A percentile compares a stretch with the other conserved stretches of the same genome.
Evolutionary conservation across 2,329 filamentous ascomycete species (phyloP).

Genomic region (Microascus cirrosus): DNA sequence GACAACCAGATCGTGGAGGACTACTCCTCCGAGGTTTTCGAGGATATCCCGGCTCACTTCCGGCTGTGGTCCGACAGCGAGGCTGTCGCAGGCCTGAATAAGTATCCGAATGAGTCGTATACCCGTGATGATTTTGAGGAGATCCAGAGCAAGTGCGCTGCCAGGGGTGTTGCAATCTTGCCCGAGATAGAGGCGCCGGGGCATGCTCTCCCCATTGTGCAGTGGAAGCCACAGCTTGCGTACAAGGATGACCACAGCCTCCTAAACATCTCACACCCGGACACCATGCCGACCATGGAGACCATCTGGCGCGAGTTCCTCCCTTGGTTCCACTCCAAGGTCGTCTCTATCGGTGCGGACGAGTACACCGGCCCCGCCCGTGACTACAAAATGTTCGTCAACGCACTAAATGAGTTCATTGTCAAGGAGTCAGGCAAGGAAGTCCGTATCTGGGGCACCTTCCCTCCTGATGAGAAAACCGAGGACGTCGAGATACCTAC

Average conservation of each 20-base stretch:
- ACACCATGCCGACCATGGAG: conserved; percentile 37
- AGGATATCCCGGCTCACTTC: conserved; percentile 43
- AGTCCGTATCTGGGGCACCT: conserved; percentile 42
- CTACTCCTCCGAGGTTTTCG: conserved; percentile 17
- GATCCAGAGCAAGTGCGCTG: conserved; percentile 39
- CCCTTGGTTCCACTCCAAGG: conserved; percentile 43
- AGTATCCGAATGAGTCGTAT: conserved; percentile 42
- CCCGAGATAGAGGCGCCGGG: conserved; percentile 51
- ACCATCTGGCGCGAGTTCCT: conserved; percentile 40
- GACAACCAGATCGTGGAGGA: conserved; percentile 43
- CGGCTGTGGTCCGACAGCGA: conserved; percentile 37
- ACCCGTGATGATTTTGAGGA: conserved; percentile 36
- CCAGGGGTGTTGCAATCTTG: conserved; percentile 44
- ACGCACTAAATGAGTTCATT: conserved; percentile 31
- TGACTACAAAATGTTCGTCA: conserved; percentile 36
- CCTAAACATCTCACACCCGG: conserved; percentile 30
- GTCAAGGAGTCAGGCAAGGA: conserved; percentile 28
- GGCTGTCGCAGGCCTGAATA: conserved; percentile 35
- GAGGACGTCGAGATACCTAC: conserved; percentile 5
- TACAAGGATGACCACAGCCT: conserved; percentile 33
- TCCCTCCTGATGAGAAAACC: conserved; percentile 9
- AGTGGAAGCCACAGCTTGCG: conserved; percentile 47
- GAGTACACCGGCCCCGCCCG: conserved; percentile 36
- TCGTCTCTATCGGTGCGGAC: conserved; percentile 44
- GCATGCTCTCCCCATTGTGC: conserved; percentile 42